These are phyloP conservation scores for Yamadazyma dendronema DNA, from an alignment of 1,139 yeast genomes.

Conservation along the genomic window DNA sequence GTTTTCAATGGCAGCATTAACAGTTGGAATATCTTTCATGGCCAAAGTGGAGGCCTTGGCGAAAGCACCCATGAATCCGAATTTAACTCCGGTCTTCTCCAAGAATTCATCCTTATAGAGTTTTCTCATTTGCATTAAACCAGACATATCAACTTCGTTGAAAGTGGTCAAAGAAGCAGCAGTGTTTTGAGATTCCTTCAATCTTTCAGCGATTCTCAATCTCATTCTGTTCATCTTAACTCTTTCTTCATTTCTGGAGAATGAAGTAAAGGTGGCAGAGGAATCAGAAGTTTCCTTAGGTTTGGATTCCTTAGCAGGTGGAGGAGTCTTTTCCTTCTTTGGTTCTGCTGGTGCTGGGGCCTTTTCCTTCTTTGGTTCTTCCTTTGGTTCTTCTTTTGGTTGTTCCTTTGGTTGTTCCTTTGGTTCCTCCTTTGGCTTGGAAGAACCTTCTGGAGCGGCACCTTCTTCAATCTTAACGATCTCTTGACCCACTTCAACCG, in stretches of 20 bases:
- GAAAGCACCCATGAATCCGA: constrained; percentile 99
- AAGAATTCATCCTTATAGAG: constrained; percentile 94
- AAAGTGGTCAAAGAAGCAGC: constrained; percentile 98
- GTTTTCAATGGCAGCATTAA: constrained; percentile 91
- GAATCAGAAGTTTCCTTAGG: constrained; percentile 30
- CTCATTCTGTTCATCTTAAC: constrained; percentile 99
- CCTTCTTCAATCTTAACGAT: constrained; percentile 89
- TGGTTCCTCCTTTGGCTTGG: constrained; percentile 18
- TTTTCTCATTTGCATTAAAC: constrained; percentile 91
- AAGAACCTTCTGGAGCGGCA: constrained; percentile 66
- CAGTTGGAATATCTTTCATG: constrained; percentile 92
- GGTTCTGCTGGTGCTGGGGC: constrained; percentile 49
- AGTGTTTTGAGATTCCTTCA: constrained; percentile 98
- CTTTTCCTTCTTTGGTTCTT: constrained; percentile 29
- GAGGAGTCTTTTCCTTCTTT: constrained; percentile 20
- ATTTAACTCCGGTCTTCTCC: constrained; percentile 90
- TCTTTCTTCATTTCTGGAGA: constrained; percentile 83
- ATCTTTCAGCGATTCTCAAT: constrained; percentile 97
- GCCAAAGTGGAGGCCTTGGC: constrained; percentile 93
- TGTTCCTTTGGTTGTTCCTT: too few relatives aligned
- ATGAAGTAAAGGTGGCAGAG: constrained; percentile 55
- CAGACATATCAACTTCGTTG: constrained; percentile 97
- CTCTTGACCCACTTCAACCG: constrained; percentile 96
- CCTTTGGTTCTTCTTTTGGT: constrained; percentile 26
- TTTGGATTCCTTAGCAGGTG: constrained; percentile 17